Conservation (phyloP, 495 filamentous ascomycete species). For the Echria macrotheca region DNA sequence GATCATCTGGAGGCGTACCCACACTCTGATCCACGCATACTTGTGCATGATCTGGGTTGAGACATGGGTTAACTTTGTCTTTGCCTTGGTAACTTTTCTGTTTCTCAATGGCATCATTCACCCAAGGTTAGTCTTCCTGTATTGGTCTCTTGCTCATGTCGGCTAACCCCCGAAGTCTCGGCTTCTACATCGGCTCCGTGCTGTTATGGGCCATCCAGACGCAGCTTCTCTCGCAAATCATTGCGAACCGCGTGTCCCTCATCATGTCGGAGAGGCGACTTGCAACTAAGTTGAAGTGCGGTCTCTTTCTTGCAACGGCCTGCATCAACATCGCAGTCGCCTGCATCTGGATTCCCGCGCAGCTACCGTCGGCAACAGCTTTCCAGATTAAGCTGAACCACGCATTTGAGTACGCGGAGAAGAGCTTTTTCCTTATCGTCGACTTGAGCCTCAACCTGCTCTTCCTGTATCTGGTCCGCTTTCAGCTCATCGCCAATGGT, state of each 20-base stretch:
- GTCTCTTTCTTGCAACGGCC: slow-evolving; percentile 27
- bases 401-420: slow-evolving; percentile 40
- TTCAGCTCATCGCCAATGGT: slow-evolving; percentile 35
- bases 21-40: neutral
- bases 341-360: slow-evolving; percentile 37
- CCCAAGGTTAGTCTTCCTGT: neutral
- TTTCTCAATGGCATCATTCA: neutral
- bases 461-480: slow-evolving; percentile 38
- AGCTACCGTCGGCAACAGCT: neutral
- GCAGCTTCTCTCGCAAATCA: slow-evolving; percentile 36
- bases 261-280: slow-evolving; percentile 22
- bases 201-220: slow-evolving; percentile 25
- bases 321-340: slow-evolving; percentile 36
- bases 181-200: neutral
- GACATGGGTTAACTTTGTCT: slow-evolving; percentile 1
- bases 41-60: slow-evolving; percentile 4
- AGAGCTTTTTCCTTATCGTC: slow-evolving; percentile 37
- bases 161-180: neutral
- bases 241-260: slow-evolving; percentile 36
- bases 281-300: slow-evolving; percentile 21
- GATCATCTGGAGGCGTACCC: slow-evolving; percentile 4
- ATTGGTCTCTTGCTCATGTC: neutral
- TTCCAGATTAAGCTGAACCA: slow-evolving; percentile 25
- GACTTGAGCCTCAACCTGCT: slow-evolving; percentile 40
- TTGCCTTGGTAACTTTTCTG: neutral